Evolutionary conservation across 108 stramenopile species (phyloP).

Genomic region (Bacterosira constricta): DNA sequence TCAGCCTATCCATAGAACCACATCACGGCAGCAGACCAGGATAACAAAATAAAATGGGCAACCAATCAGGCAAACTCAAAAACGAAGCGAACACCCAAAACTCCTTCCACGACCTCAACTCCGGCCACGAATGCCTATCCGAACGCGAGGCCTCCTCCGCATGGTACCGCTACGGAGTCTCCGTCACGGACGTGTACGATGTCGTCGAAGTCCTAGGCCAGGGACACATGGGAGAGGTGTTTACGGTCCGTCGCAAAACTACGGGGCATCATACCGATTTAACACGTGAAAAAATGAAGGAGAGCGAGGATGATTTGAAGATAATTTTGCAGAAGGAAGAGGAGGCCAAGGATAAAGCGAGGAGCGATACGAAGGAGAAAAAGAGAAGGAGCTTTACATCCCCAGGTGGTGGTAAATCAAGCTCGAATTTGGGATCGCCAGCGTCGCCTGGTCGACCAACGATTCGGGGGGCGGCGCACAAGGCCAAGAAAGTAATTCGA

Average conservation of each 20-base stretch:
- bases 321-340: background rate
- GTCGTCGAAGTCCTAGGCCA: conserved; percentile 48
- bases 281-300: conserved; percentile 19
- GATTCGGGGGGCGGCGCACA: conserved; percentile 20
- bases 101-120: background rate
- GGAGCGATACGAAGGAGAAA: background rate
- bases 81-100: background rate
- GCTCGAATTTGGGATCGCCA: background rate
- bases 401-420: no score
- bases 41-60: conserved; percentile 6
- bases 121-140: conserved; percentile 9
- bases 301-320: conserved; percentile 15
- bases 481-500: conserved; percentile 10
- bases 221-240: conserved; percentile 61
- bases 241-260: conserved; percentile 52
- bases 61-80: conserved; percentile 2
- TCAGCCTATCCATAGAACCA: background rate
- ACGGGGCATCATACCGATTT: conserved; percentile 41
- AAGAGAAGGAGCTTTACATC: no score
- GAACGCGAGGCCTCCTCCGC: conserved; percentile 51
- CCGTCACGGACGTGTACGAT: conserved; percentile 57
- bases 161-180: conserved; percentile 58
- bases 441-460: background rate
- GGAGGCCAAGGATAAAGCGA: conserved; percentile 8
- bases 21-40: background rate